phyloP scores from a whole-genome alignment of 768 basidiomycete species.

The Boletales sp. region DNA sequence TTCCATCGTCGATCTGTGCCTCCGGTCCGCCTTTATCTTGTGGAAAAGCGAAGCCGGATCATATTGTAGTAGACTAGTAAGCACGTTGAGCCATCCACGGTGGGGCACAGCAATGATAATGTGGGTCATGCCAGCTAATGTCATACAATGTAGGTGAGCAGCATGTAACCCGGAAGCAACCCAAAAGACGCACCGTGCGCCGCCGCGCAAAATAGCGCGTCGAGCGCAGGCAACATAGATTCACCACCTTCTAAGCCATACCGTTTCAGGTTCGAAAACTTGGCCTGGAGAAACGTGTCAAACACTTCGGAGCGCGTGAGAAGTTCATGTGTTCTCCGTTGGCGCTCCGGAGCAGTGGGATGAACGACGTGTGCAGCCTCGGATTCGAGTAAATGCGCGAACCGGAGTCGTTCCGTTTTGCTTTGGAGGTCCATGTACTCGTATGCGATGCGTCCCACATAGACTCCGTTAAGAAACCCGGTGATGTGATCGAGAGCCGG shows the following conservation, averaged over 20 bases:
- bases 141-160: neutral
- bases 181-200: conserved; percentile 43
- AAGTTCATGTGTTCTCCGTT: conserved; percentile 61
- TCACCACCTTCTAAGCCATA: conserved; percentile 92
- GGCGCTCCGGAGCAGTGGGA: conserved; percentile 33
- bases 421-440: conserved; percentile 90
- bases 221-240: conserved; percentile 88
- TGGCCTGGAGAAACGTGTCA: conserved; percentile 80
- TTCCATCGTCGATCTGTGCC: conserved; percentile 54
- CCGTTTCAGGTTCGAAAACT: conserved; percentile 86
- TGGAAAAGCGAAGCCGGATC: conserved; percentile 72
- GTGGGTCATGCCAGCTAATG: conserved; percentile 59
- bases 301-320: conserved; percentile 76
- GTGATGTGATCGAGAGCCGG: conserved; percentile 73
- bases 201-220: conserved; percentile 67
- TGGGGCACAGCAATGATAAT: conserved; percentile 86
- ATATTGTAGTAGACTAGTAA: conserved; percentile 72
- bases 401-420: conserved; percentile 86
- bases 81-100: conserved; percentile 80
- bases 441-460: conserved; percentile 84
- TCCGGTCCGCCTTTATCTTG: conserved; percentile 85
- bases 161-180: neutral
- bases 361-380: conserved; percentile 30
- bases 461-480: conserved; percentile 64
- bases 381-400: conserved; percentile 79